These are phyloP conservation scores for Babesia bovis DNA, from an alignment of 169 alveolate species.

Conservation along the genomic window DNA sequence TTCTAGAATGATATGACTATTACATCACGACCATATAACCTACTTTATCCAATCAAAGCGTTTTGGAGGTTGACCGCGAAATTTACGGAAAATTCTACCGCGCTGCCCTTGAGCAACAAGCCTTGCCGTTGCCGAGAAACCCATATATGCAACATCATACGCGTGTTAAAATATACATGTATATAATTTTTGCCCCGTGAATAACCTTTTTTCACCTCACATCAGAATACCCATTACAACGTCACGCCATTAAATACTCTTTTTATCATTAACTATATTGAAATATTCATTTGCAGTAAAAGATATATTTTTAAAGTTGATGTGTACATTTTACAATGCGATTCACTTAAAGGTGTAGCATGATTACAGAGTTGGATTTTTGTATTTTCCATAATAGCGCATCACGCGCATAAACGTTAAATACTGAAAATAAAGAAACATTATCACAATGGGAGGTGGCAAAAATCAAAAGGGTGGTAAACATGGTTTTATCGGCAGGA, in stretches of 20 bases:
- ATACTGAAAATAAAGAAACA: no score
- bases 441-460: conserved; percentile 68
- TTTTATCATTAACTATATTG: no score
- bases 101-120: conserved; percentile 79
- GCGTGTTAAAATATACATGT: background rate
- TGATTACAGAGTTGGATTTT: no score
- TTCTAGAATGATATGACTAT: conserved; percentile 63
- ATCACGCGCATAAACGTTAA: no score
- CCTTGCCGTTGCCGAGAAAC: conserved; percentile 74
- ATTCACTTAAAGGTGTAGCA: no score
- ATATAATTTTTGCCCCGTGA: no score
- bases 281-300: no score
- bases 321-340: no score
- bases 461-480: conserved; percentile 69
- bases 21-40: background rate
- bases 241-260: no score
- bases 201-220: no score
- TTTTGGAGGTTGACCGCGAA: conserved; percentile 82
- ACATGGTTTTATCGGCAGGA: conserved; percentile 66
- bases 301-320: no score
- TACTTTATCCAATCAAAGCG: conserved; percentile 83
- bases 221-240: background rate
- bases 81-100: conserved; percentile 75
- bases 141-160: conserved; percentile 62
- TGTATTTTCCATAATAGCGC: no score